Evolutionary conservation across 2,329 filamentous ascomycete genomes (phyloP), one percentile per base, ranked within the genome.

Genomic region (Orbilia blumenaviensis): DNA sequence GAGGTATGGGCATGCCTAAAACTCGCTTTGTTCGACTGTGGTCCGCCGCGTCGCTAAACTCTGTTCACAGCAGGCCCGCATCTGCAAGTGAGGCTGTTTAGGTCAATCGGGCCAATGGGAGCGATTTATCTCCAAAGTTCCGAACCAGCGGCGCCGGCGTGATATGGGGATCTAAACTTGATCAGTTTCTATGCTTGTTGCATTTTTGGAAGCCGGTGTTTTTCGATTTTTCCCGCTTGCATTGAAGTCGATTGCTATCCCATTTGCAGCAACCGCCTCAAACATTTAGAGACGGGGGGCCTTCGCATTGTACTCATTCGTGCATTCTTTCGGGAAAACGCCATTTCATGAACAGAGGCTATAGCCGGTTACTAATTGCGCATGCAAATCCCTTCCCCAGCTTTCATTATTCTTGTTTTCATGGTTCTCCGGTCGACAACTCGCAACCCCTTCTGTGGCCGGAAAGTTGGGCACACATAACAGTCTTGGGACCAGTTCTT

Each of bases 131-230:
- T 38, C 16, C 62, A 29, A 67, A 54, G 52, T 67, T 74, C 69
- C 69, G 69, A 74, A 27, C 44, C 44, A 54, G 54, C 62, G 67
- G 67, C n/a, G 62, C 50, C 48, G 66, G 52, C n/a, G 62, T 60
- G 18, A 34, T 64, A 56, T 42, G 38, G 34, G 54, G 48, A 71
- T 16, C 62, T 36, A 52, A 41, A 66, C 29, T 66, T 16, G 60
- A 8, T 46, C 54, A 66, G 48, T 61, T 61, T 34, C 27, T 56
- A 10, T 44, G 29, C 27, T 21, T 50, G 25, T 42, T 63, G 52
- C 56, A 62, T 44, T 58, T 63, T 68, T 16, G 46, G 18, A 27
- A 29, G 23, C 48, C 27, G n/a, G 46, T 42, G 16, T 50, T 34
- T n/a, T 25, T 52, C 21, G 21, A 42, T 10, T 64, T 38, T 64